A percentile compares a stretch with the other conserved stretches of the same genome.
phyloP scores from a whole-genome alignment of 176 grass and related monocot species.

The Aegilops speltoides region DNA sequence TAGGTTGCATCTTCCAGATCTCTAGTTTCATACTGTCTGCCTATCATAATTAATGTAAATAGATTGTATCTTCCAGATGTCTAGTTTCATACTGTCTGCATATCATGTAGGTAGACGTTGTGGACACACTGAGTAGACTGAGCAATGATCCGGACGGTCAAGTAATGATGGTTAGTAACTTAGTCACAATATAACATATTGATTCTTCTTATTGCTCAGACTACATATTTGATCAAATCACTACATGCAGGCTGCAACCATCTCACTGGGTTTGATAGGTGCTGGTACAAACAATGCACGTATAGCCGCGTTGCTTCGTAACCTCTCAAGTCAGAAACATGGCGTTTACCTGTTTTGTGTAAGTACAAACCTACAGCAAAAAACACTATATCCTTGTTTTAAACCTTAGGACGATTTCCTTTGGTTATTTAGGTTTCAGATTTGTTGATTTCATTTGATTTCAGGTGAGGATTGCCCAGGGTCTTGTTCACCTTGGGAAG shows the following conservation, averaged over 20 bases:
- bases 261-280: conserved; percentile 92
- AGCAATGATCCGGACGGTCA: conserved; percentile 91
- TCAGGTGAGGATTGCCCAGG: conserved; percentile 97
- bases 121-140: conserved; percentile 97
- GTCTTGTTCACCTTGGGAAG: conserved; percentile 96
- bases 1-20: too few relatives aligned
- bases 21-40: too few relatives aligned
- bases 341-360: conserved; percentile 91
- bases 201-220: background rate
- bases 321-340: conserved; percentile 96
- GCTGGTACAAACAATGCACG: conserved; percentile 97
- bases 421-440: background rate
- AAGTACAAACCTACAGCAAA: conserved; percentile 43
- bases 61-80: conserved; percentile 13
- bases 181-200: background rate
- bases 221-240: conserved; percentile 22
- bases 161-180: conserved; percentile 74
- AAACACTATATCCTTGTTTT: background rate
- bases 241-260: conserved; percentile 69
- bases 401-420: background rate
- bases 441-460: conserved; percentile 18
- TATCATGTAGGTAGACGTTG: conserved; percentile 78
- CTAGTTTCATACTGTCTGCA: background rate
- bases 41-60: background rate
- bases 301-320: conserved; percentile 95